Conservation (phyloP, 305 asterid species). For the Fraxinus albicans region DNA sequence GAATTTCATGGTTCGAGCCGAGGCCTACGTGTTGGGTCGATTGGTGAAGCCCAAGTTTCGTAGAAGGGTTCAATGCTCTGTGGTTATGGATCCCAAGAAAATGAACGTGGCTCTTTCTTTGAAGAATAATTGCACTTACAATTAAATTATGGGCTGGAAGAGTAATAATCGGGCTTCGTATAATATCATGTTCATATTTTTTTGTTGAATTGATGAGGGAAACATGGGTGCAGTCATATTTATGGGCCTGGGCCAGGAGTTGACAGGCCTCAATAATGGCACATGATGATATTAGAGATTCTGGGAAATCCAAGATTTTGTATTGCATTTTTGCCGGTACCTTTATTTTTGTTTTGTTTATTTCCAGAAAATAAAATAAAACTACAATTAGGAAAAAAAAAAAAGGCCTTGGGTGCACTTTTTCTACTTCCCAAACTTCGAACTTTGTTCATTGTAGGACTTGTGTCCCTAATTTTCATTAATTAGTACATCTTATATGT, state of each 20-base stretch:
- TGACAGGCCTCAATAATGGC: not conserved
- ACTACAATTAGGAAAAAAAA: not conserved
- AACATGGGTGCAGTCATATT: not conserved
- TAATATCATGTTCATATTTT: conserved; percentile 13
- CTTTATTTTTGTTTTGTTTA: not conserved
- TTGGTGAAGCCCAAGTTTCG: conserved; percentile 78
- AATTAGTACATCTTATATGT: not conserved
- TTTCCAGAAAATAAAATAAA: not conserved
- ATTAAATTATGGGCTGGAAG: conserved; percentile 8
- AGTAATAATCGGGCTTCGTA: not conserved
- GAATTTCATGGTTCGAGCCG: conserved; percentile 63
- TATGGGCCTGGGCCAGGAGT: not conserved
- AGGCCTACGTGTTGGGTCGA: conserved; percentile 83
- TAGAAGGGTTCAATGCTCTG: conserved; percentile 54
- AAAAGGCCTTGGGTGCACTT: not conserved
- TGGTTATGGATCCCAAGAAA: conserved; percentile 49
- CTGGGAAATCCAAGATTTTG: not conserved
- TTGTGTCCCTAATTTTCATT: not conserved
- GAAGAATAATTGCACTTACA: conserved; percentile 44
- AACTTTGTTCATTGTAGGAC: not conserved
- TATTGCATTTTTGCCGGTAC: not conserved
- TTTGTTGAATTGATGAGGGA: not conserved
- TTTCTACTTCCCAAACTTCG: not conserved
- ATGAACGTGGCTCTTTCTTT: conserved; percentile 47
- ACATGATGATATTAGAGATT: not conserved